Percentiles rank a stretch among this genome's conserved stretches.
These are phyloP conservation scores for Jatropha curcas DNA, from an alignment of 345 rosid genomes.

Conservation along the genomic window DNA sequence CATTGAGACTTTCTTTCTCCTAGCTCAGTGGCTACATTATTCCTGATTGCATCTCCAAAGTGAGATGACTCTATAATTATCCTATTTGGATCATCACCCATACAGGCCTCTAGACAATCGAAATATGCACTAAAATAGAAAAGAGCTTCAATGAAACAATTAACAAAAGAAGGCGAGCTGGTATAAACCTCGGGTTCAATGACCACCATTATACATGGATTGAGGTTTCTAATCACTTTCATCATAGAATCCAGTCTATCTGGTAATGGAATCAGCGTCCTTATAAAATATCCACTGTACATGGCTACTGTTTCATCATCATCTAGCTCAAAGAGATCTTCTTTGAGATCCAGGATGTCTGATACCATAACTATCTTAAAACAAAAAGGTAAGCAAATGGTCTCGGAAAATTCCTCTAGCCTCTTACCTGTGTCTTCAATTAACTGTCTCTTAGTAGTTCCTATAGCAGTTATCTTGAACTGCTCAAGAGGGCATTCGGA, in stretches of 20 bases:
- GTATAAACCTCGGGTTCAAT: slow-evolving; percentile 46
- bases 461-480: slow-evolving; percentile 42
- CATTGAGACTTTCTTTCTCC: slow-evolving; percentile 35
- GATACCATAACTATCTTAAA: slow-evolving; percentile 45
- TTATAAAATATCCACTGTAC: slow-evolving; percentile 15
- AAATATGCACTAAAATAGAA: slow-evolving; percentile 39
- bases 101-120: slow-evolving; percentile 40
- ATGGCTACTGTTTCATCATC: slow-evolving; percentile 42
- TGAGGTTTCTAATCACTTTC: slow-evolving; percentile 37
- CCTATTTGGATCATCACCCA: slow-evolving; percentile 32
- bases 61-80: slow-evolving; percentile 21
- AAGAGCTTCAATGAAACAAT: slow-evolving; percentile 50
- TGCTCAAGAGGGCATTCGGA: slow-evolving; percentile 22
- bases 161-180: slow-evolving; percentile 42
- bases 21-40: slow-evolving; percentile 39
- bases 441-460: slow-evolving; percentile 25
- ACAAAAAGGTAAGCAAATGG: slow-evolving; percentile 40
- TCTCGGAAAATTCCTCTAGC: slow-evolving; percentile 38
- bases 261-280: slow-evolving; percentile 31
- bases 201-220: slow-evolving; percentile 49
- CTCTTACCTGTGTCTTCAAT: slow-evolving; percentile 47
- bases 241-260: slow-evolving; percentile 44
- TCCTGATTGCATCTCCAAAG: slow-evolving; percentile 33
- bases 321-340: slow-evolving; percentile 38
- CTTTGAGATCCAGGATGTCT: slow-evolving; percentile 47